These are phyloP conservation scores for Neckera pumila DNA, from an alignment of 225 moss, liverwort and hornwort genomes.

Conservation along the genomic window DNA sequence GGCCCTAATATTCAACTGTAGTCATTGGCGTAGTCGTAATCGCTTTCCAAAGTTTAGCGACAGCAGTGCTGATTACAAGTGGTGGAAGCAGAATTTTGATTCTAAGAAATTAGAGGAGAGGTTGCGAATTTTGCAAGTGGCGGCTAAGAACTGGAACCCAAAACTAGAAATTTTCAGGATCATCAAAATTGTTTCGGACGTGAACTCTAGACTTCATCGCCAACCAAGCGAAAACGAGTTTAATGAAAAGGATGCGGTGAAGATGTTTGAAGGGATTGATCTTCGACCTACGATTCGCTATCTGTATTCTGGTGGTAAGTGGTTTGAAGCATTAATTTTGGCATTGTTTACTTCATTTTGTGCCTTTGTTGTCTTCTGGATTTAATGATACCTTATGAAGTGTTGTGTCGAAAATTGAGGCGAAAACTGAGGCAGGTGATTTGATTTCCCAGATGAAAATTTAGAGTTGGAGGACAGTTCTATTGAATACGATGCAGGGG, in stretches of 20 bases:
- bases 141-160: not conserved
- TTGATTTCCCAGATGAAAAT: not conserved
- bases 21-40: fast-evolving
- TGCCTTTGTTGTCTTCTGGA: not conserved
- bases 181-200: not conserved
- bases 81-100: not conserved
- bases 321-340: not conserved
- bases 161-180: not conserved
- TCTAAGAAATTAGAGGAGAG: not conserved
- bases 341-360: not conserved
- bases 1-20: no score
- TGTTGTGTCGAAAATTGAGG: not conserved
- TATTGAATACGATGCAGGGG: not conserved
- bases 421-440: not conserved
- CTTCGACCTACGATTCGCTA: not conserved
- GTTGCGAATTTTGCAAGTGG: not conserved
- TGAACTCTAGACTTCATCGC: not conserved
- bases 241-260: not conserved
- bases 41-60: not conserved
- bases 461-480: not conserved
- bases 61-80: not conserved
- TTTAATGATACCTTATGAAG: not conserved
- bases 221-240: no score
- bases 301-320: not conserved
- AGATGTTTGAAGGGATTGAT: not conserved